Base-by-base conservation (phyloP, 257 asterid species). In the Agastache rugosa region DNA sequence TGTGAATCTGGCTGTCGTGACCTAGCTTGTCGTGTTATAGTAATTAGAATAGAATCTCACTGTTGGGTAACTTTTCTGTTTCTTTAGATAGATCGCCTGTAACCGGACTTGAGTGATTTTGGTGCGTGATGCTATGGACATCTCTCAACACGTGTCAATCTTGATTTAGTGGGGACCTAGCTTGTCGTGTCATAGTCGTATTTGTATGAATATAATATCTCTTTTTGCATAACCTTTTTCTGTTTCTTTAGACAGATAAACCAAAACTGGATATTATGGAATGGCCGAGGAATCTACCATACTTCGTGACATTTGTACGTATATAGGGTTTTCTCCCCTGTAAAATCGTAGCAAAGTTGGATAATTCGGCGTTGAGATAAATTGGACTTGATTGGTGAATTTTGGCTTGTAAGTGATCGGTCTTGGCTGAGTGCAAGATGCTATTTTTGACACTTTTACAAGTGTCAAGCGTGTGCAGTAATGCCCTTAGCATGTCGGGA, bases 321-420 rank as follows among this genome's bases (percentile, higher is more conserved):
- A 41, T 63, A 63, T 8, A 69, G 22, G 39, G 16, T 54, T 41
- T 4, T 41, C 14, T 41, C 1, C 2, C 39, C 20, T 5, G 15
- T 67, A 45, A 37, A 20, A 17, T 48, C 61, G 61, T 58, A 58
- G 62, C 45, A 51, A 70, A 70, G n/a, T 75, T 63, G 71, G 50
- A 79, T 34, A 41, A 50, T 71, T 51, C 15, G 15, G 10, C 53
- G n/a, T 55, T 72, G 63, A n/a, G 72, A 55, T 53, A 45, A 5
- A 42, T 31, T 39, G 20, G 63, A 67, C 55, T 37, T 67, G 68
- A 47, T 60, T 63, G 31, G 67, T 56, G 37, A 74, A 16, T 69
- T 70, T 35, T 48, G 35, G 39, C 42, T 19, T 29, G 23, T 15
- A 68, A 67, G 8, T 42, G 29, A n/a, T 51, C 27, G 20, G 42